A percentile compares a stretch with the other conserved stretches of the same genome.
phyloP scores from a whole-genome alignment of 768 basidiomycete species.

The Xerocomellus amylosporus region DNA sequence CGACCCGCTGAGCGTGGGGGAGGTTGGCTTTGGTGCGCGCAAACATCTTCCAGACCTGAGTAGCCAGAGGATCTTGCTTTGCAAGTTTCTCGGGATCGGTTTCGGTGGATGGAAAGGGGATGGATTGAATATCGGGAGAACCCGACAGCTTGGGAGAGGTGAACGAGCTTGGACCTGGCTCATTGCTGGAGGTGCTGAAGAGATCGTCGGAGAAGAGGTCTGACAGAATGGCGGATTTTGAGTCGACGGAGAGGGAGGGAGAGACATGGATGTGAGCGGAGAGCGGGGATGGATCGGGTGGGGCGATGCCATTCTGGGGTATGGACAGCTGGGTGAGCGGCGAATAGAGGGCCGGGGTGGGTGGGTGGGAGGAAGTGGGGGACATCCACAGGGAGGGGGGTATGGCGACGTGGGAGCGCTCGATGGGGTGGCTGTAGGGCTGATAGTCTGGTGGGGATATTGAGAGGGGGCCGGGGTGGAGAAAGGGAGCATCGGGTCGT shows the following conservation, averaged over 20 bases:
- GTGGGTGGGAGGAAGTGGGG: constrained; percentile 49
- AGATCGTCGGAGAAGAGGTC: constrained; percentile 72
- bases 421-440: constrained; percentile 35
- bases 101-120: constrained; percentile 40
- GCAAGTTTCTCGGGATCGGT: constrained; percentile 64
- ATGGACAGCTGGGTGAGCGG: constrained; percentile 39
- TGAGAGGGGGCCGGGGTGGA: constrained; percentile 21
- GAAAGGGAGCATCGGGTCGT: constrained; percentile 11
- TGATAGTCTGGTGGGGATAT: constrained; percentile 22
- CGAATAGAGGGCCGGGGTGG: constrained; percentile 41
- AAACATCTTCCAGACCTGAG: constrained; percentile 98
- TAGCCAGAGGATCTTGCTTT: constrained; percentile 86
- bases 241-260: constrained; percentile 44
- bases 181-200: constrained; percentile 37
- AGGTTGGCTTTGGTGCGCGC: constrained; percentile 84
- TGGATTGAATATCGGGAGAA: constrained; percentile 61
- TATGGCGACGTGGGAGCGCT: constrained; percentile 53
- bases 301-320: constrained; percentile 31
- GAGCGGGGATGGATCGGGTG: constrained; percentile 33
- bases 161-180: constrained; percentile 48
- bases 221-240: constrained; percentile 61
- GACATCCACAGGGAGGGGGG: constrained; percentile 88
- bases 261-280: constrained; percentile 36
- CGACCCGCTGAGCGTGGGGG: constrained; percentile 94
- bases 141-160: constrained; percentile 66